A percentile compares a stretch with the other conserved stretches of the same genome.
These are phyloP conservation scores for Cucurbita maxima DNA, from an alignment of 306 rosid species.

Conservation along the genomic window DNA sequence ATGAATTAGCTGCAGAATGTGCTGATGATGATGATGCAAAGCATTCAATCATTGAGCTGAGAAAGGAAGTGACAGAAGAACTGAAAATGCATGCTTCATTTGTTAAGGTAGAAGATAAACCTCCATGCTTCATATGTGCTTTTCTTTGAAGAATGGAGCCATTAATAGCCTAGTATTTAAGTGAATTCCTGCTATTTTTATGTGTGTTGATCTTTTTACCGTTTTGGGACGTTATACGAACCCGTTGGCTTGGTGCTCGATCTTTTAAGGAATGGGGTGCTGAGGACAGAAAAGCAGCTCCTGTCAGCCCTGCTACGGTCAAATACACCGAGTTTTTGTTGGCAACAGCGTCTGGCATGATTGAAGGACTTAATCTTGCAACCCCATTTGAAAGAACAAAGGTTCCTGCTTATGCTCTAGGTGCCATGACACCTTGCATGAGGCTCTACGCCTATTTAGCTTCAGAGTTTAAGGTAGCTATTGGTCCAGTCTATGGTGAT, in stretches of 20 bases:
- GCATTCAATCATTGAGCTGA: slow-evolving; percentile 27
- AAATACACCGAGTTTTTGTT: slow-evolving; percentile 79
- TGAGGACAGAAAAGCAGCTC: slow-evolving; percentile 37
- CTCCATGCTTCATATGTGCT: not conserved
- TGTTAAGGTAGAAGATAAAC: slow-evolving; percentile 36
- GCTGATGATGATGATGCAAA: slow-evolving; percentile 95
- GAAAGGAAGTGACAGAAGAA: slow-evolving; percentile 26
- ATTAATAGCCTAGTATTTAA: not conserved
- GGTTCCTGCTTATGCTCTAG: slow-evolving; percentile 88
- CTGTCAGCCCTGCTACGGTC: slow-evolving; percentile 56
- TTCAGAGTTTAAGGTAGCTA: slow-evolving; percentile 45
- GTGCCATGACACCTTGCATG: slow-evolving; percentile 98
- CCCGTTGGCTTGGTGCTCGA: not conserved
- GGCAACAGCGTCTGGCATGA: slow-evolving; percentile 95
- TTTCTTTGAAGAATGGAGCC: not conserved
- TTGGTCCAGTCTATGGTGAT: slow-evolving; percentile 20
- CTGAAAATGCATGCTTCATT: slow-evolving; percentile 61
- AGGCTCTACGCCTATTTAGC: slow-evolving; percentile 84
- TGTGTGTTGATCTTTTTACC: not conserved
- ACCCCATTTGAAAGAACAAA: slow-evolving; percentile 98
- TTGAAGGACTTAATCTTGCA: slow-evolving; percentile 85
- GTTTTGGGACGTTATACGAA: not conserved
- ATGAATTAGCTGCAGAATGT: slow-evolving; percentile 65
- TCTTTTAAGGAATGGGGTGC: slow-evolving; percentile 66
- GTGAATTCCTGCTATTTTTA: not conserved